A percentile compares a stretch with the other conserved stretches of the same genome.
These are phyloP conservation scores for Rachicladosporium sp. DNA, from an alignment of 2,329 filamentous ascomycete genomes.

Conservation along the genomic window DNA sequence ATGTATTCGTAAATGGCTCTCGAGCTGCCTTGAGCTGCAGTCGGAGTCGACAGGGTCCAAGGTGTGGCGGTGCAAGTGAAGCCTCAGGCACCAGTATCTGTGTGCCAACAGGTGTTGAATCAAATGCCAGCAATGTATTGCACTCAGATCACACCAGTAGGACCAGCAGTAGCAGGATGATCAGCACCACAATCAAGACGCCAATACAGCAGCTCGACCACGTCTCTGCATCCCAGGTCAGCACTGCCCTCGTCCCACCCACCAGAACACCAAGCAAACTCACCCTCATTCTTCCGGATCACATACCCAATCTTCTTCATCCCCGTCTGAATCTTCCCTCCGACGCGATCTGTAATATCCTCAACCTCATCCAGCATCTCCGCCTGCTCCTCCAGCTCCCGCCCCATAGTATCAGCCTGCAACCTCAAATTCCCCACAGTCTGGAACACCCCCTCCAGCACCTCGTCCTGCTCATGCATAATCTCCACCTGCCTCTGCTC, in stretches of 20 bases:
- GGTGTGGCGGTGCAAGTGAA: conserved; percentile 7
- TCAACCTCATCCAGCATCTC: conserved; percentile 83
- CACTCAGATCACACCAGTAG: conserved; percentile 41
- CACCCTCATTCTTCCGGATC: conserved; percentile 84
- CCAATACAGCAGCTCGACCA: conserved; percentile 85
- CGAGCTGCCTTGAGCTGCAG: not conserved
- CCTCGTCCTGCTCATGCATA: conserved; percentile 88
- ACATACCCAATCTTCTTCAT: conserved; percentile 78
- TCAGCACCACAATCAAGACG: conserved; percentile 74
- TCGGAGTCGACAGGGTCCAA: no score
- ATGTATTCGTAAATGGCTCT: conserved; percentile 2
- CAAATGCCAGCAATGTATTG: no score
- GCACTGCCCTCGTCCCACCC: no score
- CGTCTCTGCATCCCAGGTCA: conserved; percentile 36
- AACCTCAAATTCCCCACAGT: conserved; percentile 83
- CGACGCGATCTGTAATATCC: conserved; percentile 71
- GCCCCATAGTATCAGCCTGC: conserved; percentile 91
- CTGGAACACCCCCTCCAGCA: conserved; percentile 81
- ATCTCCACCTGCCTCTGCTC: conserved; percentile 82
- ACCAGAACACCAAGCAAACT: no score
- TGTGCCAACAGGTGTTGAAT: not conserved
- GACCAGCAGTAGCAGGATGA: conserved; percentile 73
- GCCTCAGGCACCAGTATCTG: conserved; percentile 6
- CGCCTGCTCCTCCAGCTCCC: conserved; percentile 88
- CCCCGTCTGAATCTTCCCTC: conserved; percentile 71